Percentiles rank a stretch among this genome's conserved stretches.
These are phyloP conservation scores for Pythium phragmiticola DNA, from an alignment of 352 stramenopile species.

Conservation along the genomic window DNA sequence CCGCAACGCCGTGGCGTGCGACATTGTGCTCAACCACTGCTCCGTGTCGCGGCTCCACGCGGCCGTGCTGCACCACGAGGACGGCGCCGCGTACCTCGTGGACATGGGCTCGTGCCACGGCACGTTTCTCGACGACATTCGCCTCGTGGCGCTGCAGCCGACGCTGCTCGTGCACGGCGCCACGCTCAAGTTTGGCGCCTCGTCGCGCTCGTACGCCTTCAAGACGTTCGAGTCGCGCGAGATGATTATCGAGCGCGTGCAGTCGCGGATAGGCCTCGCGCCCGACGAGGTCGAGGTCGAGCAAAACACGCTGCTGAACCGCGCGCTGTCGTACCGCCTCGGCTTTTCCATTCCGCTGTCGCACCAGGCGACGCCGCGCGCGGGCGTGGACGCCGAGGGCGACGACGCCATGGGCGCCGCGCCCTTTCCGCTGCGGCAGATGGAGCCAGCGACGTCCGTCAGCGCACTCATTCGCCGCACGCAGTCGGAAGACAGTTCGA, in stretches of 20 bases:
- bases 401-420: slow-evolving; percentile 43
- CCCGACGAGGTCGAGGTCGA: slow-evolving; percentile 61
- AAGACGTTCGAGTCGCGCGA: slow-evolving; percentile 78
- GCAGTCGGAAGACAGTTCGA: slow-evolving; percentile 23
- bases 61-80: slow-evolving; percentile 68
- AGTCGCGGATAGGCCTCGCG: slow-evolving; percentile 48
- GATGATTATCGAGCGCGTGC: slow-evolving; percentile 65
- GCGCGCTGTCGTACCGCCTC: slow-evolving; percentile 69
- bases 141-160: slow-evolving; percentile 56
- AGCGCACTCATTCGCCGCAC: slow-evolving; percentile 21
- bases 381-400: slow-evolving; percentile 14
- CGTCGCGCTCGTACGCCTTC: slow-evolving; percentile 80
- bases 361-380: slow-evolving; percentile 23
- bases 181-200: slow-evolving; percentile 73
- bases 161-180: slow-evolving; percentile 67
- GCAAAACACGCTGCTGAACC: slow-evolving; percentile 82
- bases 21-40: slow-evolving; percentile 81
- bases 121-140: slow-evolving; percentile 70
- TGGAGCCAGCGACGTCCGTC: slow-evolving; percentile 11
- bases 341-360: slow-evolving; percentile 56
- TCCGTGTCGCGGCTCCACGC: slow-evolving; percentile 82
- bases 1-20: slow-evolving; percentile 68
- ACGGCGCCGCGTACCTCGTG: slow-evolving; percentile 72
- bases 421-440: slow-evolving; percentile 23
- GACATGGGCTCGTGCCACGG: slow-evolving; percentile 79